Evolutionary conservation across 441 rosid species (phyloP).

Genomic region (Breynia disticha): DNA sequence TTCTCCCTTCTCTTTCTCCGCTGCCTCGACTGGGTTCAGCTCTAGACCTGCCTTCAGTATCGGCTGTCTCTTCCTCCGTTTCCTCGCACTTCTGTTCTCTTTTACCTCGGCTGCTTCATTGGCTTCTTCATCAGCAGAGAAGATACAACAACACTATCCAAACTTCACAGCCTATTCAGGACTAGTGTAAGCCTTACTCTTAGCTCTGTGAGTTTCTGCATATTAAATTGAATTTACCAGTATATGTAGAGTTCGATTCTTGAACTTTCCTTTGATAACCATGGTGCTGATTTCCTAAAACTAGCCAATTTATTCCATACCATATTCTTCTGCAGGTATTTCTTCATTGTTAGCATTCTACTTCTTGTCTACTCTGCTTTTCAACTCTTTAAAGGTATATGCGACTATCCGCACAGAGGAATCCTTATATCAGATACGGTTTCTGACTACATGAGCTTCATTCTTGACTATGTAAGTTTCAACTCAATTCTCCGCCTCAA

Average conservation of each 20-base stretch:
- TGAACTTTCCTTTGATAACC: neutral
- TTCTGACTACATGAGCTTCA: constrained; percentile 55
- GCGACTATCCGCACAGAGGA: constrained; percentile 55
- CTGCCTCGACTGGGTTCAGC: constrained; percentile 33
- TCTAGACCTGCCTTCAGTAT: constrained; percentile 27
- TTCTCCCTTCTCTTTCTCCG: constrained; percentile 45
- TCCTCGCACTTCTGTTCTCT: constrained; percentile 38
- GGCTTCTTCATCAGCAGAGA: constrained; percentile 25
- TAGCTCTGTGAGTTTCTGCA: neutral
- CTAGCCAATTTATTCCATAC: too few species aligned
- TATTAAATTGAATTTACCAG: neutral
- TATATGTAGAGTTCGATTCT: neutral
- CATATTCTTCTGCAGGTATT: constrained; percentile 29
- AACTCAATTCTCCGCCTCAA: neutral
- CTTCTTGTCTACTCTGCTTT: constrained; percentile 49
- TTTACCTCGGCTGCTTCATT: constrained; percentile 53
- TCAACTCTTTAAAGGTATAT: constrained; percentile 61
- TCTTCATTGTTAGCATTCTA: constrained; percentile 36
- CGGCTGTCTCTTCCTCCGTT: constrained; percentile 36
- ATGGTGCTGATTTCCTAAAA: neutral
- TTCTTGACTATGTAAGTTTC: constrained; percentile 49
- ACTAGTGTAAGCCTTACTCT: constrained; percentile 35
- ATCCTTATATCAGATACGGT: constrained; percentile 45
- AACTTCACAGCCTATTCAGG: constrained; percentile 44
- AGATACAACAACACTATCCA: constrained; percentile 17